Conservation (phyloP, 306 rosid genomes). For the Sphenostylis stenocarpa region DNA sequence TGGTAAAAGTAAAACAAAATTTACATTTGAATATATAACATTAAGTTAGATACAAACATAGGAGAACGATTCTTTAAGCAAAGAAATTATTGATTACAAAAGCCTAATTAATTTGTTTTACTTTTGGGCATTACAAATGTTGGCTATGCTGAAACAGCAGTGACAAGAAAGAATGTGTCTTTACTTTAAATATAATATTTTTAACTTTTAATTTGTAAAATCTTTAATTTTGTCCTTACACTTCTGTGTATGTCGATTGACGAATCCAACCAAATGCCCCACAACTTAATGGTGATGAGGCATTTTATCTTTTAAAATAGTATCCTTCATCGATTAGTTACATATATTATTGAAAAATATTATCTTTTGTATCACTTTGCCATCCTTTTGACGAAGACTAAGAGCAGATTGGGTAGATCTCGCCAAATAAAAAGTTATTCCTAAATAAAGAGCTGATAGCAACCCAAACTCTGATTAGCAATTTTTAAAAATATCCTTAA, state of each 20-base stretch:
- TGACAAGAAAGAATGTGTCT: neutral
- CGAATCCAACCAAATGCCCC: neutral
- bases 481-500: neutral
- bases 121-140: neutral
- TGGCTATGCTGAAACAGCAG: neutral
- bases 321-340: neutral
- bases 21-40: too few relatives aligned
- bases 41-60: too few relatives aligned
- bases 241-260: neutral
- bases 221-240: neutral
- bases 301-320: neutral
- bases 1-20: too few relatives aligned
- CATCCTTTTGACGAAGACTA: neutral
- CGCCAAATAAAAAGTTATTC: neutral
- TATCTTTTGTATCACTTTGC: neutral
- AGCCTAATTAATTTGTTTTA: too few relatives aligned
- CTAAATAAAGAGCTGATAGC: neutral
- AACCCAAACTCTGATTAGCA: neutral
- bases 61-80: too few relatives aligned
- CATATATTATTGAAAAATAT: neutral
- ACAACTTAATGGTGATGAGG: neutral
- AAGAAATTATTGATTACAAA: neutral
- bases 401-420: neutral
- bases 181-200: too few relatives aligned
- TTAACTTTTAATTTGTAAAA: too few relatives aligned